Base-by-base conservation (phyloP, 208 protist genomes). In the Crithidia sp. region DNA sequence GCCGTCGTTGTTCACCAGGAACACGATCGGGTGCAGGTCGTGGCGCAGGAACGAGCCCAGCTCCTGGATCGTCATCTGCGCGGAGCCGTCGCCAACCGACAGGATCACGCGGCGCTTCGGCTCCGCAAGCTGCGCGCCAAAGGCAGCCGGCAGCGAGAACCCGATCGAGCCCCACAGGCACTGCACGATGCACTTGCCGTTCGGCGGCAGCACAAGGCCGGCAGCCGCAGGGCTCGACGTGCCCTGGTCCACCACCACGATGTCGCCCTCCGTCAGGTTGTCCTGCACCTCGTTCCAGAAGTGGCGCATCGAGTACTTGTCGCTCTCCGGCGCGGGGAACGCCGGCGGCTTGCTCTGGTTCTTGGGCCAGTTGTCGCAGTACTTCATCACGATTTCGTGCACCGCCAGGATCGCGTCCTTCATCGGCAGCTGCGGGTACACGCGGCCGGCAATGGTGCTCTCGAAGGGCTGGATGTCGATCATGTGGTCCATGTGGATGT, bases 1-100 rank as follows among this genome's bases (percentile, higher is more conserved):
- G 69, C 84, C 81, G 57, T 86, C 71, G 71, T 86, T 86, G 79
- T 86, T 83, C 47, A 85, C 67, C 28, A 86, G 73, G 71, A 89
- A 82, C 19, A 83, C 19, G 67, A 80, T 50, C 41, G 81, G 60
- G 49, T 54, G 76, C 58, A 86, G 61, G 43, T 67, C 59, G 75
- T 70, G 44, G 65, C 83, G 84, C 43, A 65, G 19, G 74, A 85
- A 84, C 55, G 77, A 67, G 70, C 79, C 62, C 50, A 89, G 60
- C 74, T 82, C 75, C 76, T 89, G 81, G 44, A 76, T 65, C 37
- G 75, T 86, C 81, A 86, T 82, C 69, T 82, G 71, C 16, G 82
- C 76, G 5, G 81, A 13, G 40, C 71, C 81, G 59, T 86, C 78
- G 52, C 84, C 84, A 10, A 84, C 72, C 4, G 57, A 41, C 8